Percentiles rank a stretch among this genome's conserved stretches.
Evolutionary conservation across 371 early-diverging fungal genomes (phyloP).

Genomic region (Rhizopus sp.): DNA sequence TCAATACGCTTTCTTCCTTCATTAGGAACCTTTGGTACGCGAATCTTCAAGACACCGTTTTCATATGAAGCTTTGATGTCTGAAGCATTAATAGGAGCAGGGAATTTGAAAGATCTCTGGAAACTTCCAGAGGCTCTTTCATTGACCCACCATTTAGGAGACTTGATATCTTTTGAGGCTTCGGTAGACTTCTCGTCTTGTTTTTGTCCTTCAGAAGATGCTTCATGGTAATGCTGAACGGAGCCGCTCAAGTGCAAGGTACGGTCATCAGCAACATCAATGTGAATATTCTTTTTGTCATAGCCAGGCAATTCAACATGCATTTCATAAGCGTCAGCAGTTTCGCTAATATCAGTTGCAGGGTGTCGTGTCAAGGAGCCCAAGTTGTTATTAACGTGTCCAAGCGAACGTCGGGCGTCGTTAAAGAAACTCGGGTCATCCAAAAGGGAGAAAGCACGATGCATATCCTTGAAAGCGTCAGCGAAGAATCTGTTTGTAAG

Average conservation of each 20-base stretch:
- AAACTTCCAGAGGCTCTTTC: constrained; percentile 43
- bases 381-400: constrained; percentile 1
- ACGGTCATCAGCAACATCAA: constrained; percentile 23
- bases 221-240: constrained; percentile 1
- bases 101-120: constrained; percentile 36
- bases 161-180: constrained; percentile 1
- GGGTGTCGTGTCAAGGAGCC: constrained; percentile 15
- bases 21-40: constrained; percentile 30
- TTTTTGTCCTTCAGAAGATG: background rate
- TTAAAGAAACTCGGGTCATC: constrained; percentile 34
- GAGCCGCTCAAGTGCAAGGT: constrained; percentile 27
- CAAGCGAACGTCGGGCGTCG: constrained; percentile 19
- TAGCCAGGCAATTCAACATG: constrained; percentile 35
- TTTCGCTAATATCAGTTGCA: constrained; percentile 27
- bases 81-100: constrained; percentile 26
- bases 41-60: constrained; percentile 37
- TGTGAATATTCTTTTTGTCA: constrained; percentile 29
- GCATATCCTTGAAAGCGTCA: constrained; percentile 36
- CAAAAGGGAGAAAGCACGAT: constrained; percentile 28
- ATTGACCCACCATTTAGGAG: constrained; percentile 38
- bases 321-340: constrained; percentile 24
- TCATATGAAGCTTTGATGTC: constrained; percentile 42
- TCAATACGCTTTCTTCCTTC: background rate
- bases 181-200: background rate
- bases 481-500: constrained; percentile 33